These are phyloP conservation scores for Adenanthera pavonina DNA, from an alignment of 306 rosid species.

Conservation along the genomic window DNA sequence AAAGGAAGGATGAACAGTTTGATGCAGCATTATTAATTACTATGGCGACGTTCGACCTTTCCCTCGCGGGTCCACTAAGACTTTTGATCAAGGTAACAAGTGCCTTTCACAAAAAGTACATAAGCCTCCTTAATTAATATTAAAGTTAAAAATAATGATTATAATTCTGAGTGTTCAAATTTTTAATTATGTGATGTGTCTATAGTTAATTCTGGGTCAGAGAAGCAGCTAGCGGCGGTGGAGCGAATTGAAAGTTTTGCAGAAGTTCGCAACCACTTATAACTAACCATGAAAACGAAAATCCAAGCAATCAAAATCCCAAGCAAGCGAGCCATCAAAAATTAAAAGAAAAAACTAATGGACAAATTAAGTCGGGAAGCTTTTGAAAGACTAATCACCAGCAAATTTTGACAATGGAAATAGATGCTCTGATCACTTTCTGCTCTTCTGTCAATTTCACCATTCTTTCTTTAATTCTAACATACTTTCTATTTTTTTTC, in stretches of 20 bases:
- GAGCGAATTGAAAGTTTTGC: background rate
- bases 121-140: background rate
- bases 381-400: conserved; percentile 14
- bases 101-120: conserved; percentile 14
- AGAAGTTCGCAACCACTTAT: conserved; percentile 44
- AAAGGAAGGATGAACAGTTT: background rate
- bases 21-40: background rate
- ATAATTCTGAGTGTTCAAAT: no score
- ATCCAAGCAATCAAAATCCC: conserved; percentile 30
- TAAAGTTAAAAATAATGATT: no score
- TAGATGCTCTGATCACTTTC: background rate
- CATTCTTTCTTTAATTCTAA: background rate
- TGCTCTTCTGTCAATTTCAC: conserved; percentile 19
- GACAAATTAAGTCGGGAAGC: background rate
- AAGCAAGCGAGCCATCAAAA: background rate
- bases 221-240: background rate
- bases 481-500: conserved; percentile 12
- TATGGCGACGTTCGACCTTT: conserved; percentile 33
- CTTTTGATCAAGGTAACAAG: background rate
- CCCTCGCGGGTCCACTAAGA: background rate
- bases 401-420: conserved; percentile 38
- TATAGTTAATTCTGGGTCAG: background rate
- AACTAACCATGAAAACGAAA: conserved; percentile 58
- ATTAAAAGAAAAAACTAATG: background rate
- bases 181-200: no score